Percentiles rank a stretch among this genome's conserved stretches.
Evolutionary conservation across 441 rosid genomes (phyloP).

Genomic region (Erodium moschatum): DNA sequence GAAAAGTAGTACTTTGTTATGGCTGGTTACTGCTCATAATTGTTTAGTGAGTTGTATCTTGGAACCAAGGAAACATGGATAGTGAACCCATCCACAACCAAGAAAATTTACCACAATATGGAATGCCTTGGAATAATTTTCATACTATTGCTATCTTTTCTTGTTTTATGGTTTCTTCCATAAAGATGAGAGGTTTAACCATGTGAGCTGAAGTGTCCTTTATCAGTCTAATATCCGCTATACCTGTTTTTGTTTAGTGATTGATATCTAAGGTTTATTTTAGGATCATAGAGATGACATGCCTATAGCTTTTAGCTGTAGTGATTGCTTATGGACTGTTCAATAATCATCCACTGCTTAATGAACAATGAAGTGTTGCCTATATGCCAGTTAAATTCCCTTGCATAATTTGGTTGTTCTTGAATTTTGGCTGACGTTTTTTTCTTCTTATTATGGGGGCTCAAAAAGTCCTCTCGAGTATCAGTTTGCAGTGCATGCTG

Average conservation of each 20-base stretch:
- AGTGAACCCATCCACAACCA: not conserved
- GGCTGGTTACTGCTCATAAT: not conserved
- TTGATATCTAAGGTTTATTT: not conserved
- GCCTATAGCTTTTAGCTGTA: not conserved
- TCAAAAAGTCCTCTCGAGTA: slow-evolving; percentile 32
- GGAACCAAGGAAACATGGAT: slow-evolving; percentile 8
- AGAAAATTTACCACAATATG: not conserved
- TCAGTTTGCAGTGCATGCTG: slow-evolving; percentile 53
- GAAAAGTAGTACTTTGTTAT: not conserved
- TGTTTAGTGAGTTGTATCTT: not conserved
- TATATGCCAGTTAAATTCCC: slow-evolving; percentile 2
- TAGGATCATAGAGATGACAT: not conserved
- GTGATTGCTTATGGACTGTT: slow-evolving; percentile 2
- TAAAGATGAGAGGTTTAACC: not conserved
- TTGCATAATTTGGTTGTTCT: slow-evolving; percentile 6
- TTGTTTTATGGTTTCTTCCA: not conserved
- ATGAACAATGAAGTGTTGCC: not conserved
- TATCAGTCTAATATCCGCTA: not conserved
- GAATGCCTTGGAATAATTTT: not conserved
- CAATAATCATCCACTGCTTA: not conserved
- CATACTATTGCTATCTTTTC: not conserved
- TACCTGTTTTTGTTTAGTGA: not conserved
- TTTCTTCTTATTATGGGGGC: not conserved
- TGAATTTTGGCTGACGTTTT: not conserved
- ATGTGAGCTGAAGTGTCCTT: not conserved